Percentiles rank a stretch among this genome's conserved stretches.
Evolutionary conservation across 352 stramenopile genomes (phyloP).

Genomic region (Phytophthora idaei): DNA sequence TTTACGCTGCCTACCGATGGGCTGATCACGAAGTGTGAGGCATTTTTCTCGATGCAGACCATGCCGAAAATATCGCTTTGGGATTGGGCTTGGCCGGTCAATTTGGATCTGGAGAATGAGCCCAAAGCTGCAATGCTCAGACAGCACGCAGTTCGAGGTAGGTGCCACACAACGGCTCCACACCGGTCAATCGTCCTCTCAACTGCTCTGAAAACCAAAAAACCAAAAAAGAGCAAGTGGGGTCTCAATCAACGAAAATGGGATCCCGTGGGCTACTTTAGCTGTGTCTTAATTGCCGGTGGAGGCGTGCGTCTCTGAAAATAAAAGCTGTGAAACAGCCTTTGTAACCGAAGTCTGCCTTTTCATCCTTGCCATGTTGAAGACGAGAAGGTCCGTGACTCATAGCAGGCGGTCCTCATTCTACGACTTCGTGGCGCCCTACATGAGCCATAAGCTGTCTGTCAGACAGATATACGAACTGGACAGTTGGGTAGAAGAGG

Average conservation of each 20-base stretch:
- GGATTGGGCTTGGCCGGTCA: constrained; percentile 38
- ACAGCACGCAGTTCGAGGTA: constrained; percentile 9
- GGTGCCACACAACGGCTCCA: constrained; percentile 28
- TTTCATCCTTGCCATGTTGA: constrained; percentile 9
- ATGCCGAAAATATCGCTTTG: constrained; percentile 44
- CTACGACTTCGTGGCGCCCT: neutral
- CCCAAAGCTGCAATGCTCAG: constrained; percentile 18
- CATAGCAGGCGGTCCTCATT: neutral
- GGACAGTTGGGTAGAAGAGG: too few species aligned
- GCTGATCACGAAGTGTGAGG: constrained; percentile 36
- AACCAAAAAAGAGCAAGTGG: constrained; percentile 39
- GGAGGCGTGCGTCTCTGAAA: neutral
- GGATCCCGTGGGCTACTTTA: constrained; percentile 16
- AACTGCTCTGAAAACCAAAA: constrained; percentile 27
- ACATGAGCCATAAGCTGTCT: neutral
- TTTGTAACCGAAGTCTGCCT: constrained; percentile 30
- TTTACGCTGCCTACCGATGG: constrained; percentile 22
- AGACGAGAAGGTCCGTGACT: constrained; percentile 5
- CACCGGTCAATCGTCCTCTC: constrained; percentile 29
- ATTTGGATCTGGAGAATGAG: constrained; percentile 35
- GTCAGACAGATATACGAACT: neutral
- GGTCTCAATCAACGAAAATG: constrained; percentile 35
- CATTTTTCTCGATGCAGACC: constrained; percentile 33
- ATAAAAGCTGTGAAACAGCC: constrained; percentile 35
- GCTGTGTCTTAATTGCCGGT: constrained; percentile 15